Conservation (phyloP, 169 alveolate species). For the Eimeria necatrix region DNA sequence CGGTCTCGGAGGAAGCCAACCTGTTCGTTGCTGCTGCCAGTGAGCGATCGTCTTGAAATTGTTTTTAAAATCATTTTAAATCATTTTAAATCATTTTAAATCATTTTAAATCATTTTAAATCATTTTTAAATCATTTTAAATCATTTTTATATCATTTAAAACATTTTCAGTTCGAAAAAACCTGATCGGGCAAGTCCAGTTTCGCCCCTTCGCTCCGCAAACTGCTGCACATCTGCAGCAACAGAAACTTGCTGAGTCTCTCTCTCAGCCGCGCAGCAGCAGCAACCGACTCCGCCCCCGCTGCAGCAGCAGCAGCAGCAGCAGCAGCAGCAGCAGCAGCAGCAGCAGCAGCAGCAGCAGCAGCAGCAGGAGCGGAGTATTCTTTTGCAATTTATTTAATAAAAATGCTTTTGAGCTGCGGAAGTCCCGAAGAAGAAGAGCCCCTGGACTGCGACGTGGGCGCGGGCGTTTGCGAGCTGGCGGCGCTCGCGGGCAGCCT, state of each 20-base stretch:
- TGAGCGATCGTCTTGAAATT: too few relatives aligned
- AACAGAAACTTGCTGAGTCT: neutral
- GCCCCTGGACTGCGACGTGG: neutral
- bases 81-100: too few relatives aligned
- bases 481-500: neutral
- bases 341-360: neutral
- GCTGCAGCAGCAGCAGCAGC: slow-evolving; percentile 13
- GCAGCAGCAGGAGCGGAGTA: too few relatives aligned
- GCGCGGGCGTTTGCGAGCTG: neutral
- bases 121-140: too few relatives aligned
- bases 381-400: neutral
- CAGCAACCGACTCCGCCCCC: neutral
- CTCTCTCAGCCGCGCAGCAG: neutral
- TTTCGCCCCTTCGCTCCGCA: neutral
- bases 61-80: too few relatives aligned
- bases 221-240: too few relatives aligned
- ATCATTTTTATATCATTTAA: neutral
- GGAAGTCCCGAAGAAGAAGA: neutral
- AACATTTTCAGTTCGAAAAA: neutral
- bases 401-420: neutral
- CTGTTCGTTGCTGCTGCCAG: neutral
- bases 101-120: too few relatives aligned
- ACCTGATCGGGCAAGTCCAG: neutral
- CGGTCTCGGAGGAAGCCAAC: neutral
- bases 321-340: neutral